Conservation (phyloP, 345 rosid species). For the Ceriops decandra region DNA sequence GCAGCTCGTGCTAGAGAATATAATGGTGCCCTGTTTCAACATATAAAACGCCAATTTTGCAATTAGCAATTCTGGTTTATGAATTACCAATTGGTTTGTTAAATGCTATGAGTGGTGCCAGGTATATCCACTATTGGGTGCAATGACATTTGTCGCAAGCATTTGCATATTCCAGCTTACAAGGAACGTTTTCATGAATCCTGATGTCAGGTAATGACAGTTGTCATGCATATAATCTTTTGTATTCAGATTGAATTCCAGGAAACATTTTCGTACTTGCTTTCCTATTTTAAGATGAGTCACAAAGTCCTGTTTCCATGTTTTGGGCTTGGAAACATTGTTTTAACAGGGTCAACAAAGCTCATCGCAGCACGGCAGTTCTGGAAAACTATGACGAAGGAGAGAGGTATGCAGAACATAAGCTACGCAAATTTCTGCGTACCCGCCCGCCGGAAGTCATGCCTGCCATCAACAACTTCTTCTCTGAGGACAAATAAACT, state of each 20-base stretch:
- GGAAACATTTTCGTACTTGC: too few species aligned
- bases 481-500: slow-evolving; percentile 40
- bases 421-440: slow-evolving; percentile 58
- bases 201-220: slow-evolving; percentile 55
- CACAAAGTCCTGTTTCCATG: background rate
- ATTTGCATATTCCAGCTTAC: slow-evolving; percentile 64
- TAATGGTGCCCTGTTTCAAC: too few species aligned
- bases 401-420: slow-evolving; percentile 59
- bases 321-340: background rate
- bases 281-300: too few species aligned
- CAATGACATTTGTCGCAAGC: slow-evolving; percentile 67
- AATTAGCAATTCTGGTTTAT: too few species aligned
- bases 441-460: slow-evolving; percentile 68
- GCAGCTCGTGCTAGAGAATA: too few species aligned
- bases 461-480: slow-evolving; percentile 72
- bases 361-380: slow-evolving; percentile 39
- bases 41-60: too few species aligned
- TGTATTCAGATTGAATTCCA: background rate
- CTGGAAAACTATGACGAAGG: slow-evolving; percentile 70
- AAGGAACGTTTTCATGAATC: slow-evolving; percentile 53
- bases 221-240: background rate
- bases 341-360: slow-evolving; percentile 49
- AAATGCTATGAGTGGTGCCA: slow-evolving; percentile 3
- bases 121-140: slow-evolving; percentile 75
- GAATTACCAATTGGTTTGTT: background rate